Evolutionary conservation across 352 stramenopile genomes (phyloP).

Genomic region (Phytophthora idaei): DNA sequence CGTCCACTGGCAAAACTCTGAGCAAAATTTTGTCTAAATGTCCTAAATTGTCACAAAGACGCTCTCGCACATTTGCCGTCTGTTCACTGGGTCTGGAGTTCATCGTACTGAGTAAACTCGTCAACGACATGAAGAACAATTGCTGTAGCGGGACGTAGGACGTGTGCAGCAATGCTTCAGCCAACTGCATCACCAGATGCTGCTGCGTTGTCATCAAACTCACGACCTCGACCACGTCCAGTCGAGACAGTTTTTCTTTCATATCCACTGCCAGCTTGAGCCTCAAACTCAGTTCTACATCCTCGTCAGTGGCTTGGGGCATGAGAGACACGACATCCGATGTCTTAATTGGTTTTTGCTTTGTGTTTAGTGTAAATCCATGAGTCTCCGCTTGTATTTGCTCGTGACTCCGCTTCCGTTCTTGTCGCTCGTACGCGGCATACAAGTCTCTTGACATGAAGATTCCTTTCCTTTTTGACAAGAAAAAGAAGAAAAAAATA

Average conservation of each 20-base stretch:
- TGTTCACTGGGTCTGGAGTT: constrained; percentile 14
- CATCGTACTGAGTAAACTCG: constrained; percentile 45
- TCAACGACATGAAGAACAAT: constrained; percentile 59
- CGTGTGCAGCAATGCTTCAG: constrained; percentile 52
- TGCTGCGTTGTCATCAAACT: constrained; percentile 36
- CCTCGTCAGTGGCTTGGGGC: constrained; percentile 28
- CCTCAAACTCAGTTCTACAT: constrained; percentile 29
- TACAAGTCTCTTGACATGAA: constrained; percentile 6
- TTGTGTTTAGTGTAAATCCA: constrained; percentile 2
- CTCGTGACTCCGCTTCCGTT: constrained; percentile 9
- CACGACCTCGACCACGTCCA: constrained; percentile 29
- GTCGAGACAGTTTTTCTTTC: constrained; percentile 33
- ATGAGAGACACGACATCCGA: constrained; percentile 14
- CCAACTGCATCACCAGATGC: constrained; percentile 40
- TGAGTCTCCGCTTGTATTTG: neutral
- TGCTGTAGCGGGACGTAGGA: constrained; percentile 73
- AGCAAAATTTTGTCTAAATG: constrained; percentile 38
- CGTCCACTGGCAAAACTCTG: constrained; percentile 38
- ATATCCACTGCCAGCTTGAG: constrained; percentile 49
- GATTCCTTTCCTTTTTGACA: neutral
- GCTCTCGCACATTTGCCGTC: neutral
- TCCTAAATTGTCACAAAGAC: constrained; percentile 22
- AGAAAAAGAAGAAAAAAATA: neutral
- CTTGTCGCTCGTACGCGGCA: constrained; percentile 3
- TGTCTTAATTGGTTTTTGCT: constrained; percentile 4